Base-by-base conservation (phyloP, 495 filamentous ascomycete genomes). In the Tirmania nivea region DNA sequence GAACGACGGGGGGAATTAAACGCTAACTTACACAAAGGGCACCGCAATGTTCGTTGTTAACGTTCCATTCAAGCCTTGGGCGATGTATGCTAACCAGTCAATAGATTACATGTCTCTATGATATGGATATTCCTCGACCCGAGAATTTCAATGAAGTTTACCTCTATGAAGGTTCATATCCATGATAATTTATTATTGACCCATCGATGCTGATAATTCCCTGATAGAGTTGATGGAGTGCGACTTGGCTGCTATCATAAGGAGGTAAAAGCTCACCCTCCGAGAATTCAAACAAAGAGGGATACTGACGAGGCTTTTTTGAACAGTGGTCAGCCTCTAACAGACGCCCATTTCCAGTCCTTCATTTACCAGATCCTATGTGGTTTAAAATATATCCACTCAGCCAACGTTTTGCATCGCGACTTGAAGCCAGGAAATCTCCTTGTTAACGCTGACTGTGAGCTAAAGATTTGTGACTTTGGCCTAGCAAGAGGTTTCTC, bases 61-160 rank as follows among this genome's bases (percentile, higher is more conserved):
- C 4, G 14, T 19, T 14, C 19, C 42, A 47, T 47, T 14, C 14
- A 47, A n/a, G 42, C 14, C 2, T 3, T 47, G 42, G 19, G 19
- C 42, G 19, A 47, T 3, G 1, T 49, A 56, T 19, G 52, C 51
- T 68, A 64, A 68, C 66, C 35, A 35, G 50, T 51, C 57, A 48
- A 19, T 62, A 94, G 90, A 97, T 97, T 67, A 95, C 90, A 55
- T 96, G 90, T 69, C 76, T 97, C 48, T 97, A 95, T 70, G 92
- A 96, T 70, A 96, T 97, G 90, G 90, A 97, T 65, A 96, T 97
- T 63, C 90, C 90, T 42, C 75, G 86, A 65, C 90, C 90, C 34
- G 89, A 97, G 36, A 94, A 92, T 71, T 97, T 97, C 71, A 97
- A 96, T 69, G 90, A 97, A 71, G 89, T 86, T 52, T 97, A 97